phyloP scores from a whole-genome alignment of 805 yeast species.

The Myxozyma monticola region DNA sequence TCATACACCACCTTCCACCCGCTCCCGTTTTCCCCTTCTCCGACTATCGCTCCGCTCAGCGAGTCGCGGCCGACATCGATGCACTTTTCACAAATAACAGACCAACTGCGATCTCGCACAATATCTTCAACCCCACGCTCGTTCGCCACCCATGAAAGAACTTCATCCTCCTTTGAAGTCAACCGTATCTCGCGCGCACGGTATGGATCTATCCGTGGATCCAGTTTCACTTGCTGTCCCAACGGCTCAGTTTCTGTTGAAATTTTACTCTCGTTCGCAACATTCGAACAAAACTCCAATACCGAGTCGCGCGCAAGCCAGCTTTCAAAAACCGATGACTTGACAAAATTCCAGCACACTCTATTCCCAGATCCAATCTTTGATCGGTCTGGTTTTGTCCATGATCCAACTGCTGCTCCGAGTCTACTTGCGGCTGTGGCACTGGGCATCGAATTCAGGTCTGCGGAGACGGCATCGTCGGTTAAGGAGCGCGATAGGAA shows the following conservation, averaged over 20 bases:
- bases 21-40: slow-evolving; percentile 14
- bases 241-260: slow-evolving; percentile 43
- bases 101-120: slow-evolving; percentile 32
- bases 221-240: slow-evolving; percentile 37
- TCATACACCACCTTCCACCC: slow-evolving; percentile 14
- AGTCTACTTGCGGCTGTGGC: neutral
- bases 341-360: slow-evolving; percentile 13
- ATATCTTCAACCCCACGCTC: slow-evolving; percentile 31
- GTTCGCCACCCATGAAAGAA: slow-evolving; percentile 29
- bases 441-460: slow-evolving; percentile 20
- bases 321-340: slow-evolving; percentile 15
- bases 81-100: slow-evolving; percentile 24
- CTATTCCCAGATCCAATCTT: slow-evolving; percentile 12
- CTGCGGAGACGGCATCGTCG: slow-evolving; percentile 26
- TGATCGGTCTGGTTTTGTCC: slow-evolving; percentile 21
- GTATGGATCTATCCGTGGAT: slow-evolving; percentile 42
- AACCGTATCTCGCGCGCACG: slow-evolving; percentile 36
- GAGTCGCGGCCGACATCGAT: slow-evolving; percentile 22
- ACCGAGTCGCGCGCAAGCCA: slow-evolving; percentile 35
- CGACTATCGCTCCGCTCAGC: too few species aligned
- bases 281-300: slow-evolving; percentile 25
- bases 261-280: slow-evolving; percentile 34
- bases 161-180: slow-evolving; percentile 21
- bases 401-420: slow-evolving; percentile 4
- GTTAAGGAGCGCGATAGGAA: slow-evolving; percentile 19